Conservation (phyloP, 768 basidiomycete species). For the Serendipita sp. region DNA sequence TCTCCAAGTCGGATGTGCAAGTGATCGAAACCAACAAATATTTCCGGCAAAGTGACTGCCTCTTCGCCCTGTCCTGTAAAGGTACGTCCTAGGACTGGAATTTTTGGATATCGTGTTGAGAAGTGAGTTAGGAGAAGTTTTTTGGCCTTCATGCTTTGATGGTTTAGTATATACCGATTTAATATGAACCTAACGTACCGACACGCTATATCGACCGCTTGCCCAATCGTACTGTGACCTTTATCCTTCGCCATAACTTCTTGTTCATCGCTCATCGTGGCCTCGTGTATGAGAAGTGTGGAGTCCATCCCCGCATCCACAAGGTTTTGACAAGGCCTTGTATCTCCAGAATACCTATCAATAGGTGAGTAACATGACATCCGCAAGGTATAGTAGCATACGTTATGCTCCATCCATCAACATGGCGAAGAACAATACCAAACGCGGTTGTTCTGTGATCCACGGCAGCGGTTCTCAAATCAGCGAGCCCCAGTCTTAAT, state of each 20-base stretch:
- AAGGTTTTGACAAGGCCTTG: conserved; percentile 55
- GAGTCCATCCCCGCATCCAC: conserved; percentile 46
- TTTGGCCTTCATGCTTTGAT: conserved; percentile 60
- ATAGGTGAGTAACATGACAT: not conserved
- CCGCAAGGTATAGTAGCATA: conserved; percentile 17
- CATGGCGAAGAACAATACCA: conserved; percentile 51
- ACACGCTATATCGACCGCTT: conserved; percentile 65
- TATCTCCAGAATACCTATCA: conserved; percentile 84
- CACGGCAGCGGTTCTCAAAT: conserved; percentile 55
- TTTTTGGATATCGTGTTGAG: conserved; percentile 82
- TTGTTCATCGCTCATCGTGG: conserved; percentile 80
- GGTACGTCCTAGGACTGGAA: conserved; percentile 30
- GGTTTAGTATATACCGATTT: not conserved
- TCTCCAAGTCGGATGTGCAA: not conserved
- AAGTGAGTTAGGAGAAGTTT: conserved; percentile 90
- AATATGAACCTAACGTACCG: conserved; percentile 28
- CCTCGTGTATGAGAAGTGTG: conserved; percentile 85
- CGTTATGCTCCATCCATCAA: conserved; percentile 64
- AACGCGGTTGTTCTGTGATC: conserved; percentile 56
- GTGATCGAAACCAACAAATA: not conserved
- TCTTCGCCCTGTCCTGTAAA: not conserved
- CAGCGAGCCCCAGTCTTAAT: conserved; percentile 33
- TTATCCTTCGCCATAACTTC: conserved; percentile 54
- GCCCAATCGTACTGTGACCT: conserved; percentile 79
- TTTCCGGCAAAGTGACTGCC: not conserved